Percentiles rank a stretch among this genome's conserved stretches.
These are phyloP conservation scores for Naganishia antarctica DNA, from an alignment of 768 basidiomycete genomes.

Conservation along the genomic window DNA sequence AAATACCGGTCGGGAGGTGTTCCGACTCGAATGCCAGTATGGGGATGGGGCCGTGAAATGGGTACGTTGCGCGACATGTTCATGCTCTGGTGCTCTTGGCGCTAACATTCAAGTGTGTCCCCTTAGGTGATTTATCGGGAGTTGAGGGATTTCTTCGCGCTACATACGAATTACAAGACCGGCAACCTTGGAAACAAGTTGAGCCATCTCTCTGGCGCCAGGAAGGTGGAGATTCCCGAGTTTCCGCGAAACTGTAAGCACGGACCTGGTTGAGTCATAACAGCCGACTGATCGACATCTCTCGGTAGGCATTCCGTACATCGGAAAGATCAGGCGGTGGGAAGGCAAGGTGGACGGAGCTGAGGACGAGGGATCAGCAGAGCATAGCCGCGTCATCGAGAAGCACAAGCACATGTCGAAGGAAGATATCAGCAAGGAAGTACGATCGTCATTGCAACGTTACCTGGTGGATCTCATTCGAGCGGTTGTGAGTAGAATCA, in stretches of 20 bases:
- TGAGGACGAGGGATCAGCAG: slow-evolving; percentile 55
- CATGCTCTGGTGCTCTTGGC: background rate
- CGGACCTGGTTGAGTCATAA: slow-evolving; percentile 42
- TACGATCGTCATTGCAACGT: slow-evolving; percentile 75
- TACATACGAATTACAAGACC: slow-evolving; percentile 83
- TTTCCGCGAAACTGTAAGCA: slow-evolving; percentile 67
- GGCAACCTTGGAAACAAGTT: slow-evolving; percentile 57
- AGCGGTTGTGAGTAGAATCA: slow-evolving; percentile 64
- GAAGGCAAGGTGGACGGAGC: slow-evolving; percentile 56
- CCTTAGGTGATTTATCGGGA: slow-evolving; percentile 58
- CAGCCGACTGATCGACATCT: background rate
- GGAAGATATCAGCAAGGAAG: slow-evolving; percentile 54
- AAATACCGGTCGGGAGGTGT: slow-evolving; percentile 47
- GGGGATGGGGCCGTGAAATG: slow-evolving; percentile 85
- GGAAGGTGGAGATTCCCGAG: slow-evolving; percentile 71
- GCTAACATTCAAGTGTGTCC: background rate
- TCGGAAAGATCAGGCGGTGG: slow-evolving; percentile 69
- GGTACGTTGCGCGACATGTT: slow-evolving; percentile 58
- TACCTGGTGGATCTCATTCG: slow-evolving; percentile 84
- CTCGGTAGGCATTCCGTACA: slow-evolving; percentile 71
- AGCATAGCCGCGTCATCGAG: slow-evolving; percentile 4
- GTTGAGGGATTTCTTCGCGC: slow-evolving; percentile 79
- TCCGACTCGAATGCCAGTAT: slow-evolving; percentile 69
- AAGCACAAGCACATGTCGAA: slow-evolving; percentile 36
- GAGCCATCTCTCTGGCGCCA: slow-evolving; percentile 62